Percentiles rank a stretch among this genome's conserved stretches.
phyloP scores from a whole-genome alignment of 176 grass and related monocot species.

The Avena eriantha region DNA sequence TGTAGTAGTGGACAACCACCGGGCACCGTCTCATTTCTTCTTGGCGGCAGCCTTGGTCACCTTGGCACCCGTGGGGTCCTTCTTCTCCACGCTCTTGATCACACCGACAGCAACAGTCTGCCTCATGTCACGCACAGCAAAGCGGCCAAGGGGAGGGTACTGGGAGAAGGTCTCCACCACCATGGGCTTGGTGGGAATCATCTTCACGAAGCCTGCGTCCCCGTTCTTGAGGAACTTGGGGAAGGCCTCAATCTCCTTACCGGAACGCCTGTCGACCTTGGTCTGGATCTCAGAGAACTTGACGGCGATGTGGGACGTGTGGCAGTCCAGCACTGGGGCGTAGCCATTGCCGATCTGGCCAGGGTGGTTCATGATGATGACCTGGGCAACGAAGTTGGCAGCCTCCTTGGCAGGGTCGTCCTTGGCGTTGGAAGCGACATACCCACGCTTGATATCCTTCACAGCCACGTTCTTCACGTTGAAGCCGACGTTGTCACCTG shows the following conservation, averaged over 20 bases:
- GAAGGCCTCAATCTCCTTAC: conserved; percentile 64
- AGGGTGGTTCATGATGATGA: conserved; percentile 88
- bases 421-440: conserved; percentile 70
- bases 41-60: conserved; percentile 87
- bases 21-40: conserved; percentile 75
- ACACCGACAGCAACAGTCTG: conserved; percentile 75
- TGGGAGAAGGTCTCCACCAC: conserved; percentile 65
- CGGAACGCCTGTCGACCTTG: too few species aligned
- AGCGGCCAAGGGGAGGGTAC: conserved; percentile 43
- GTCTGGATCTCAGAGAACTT: too few species aligned
- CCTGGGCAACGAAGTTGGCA: conserved; percentile 69
- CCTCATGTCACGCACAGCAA: conserved; percentile 54
- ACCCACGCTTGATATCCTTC: conserved; percentile 80
- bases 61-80: conserved; percentile 43
- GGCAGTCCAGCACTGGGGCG: conserved; percentile 73
- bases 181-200: conserved; percentile 82
- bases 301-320: conserved; percentile 69
- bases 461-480: conserved; percentile 83
- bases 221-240: conserved; percentile 86
- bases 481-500: conserved; percentile 74
- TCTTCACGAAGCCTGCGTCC: conserved; percentile 71
- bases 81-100: conserved; percentile 71
- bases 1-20: too few species aligned
- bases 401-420: conserved; percentile 77
- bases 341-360: conserved; percentile 76